Evolutionary conservation across 1,139 yeast species (phyloP).

Genomic region (Spathaspora sp.): DNA sequence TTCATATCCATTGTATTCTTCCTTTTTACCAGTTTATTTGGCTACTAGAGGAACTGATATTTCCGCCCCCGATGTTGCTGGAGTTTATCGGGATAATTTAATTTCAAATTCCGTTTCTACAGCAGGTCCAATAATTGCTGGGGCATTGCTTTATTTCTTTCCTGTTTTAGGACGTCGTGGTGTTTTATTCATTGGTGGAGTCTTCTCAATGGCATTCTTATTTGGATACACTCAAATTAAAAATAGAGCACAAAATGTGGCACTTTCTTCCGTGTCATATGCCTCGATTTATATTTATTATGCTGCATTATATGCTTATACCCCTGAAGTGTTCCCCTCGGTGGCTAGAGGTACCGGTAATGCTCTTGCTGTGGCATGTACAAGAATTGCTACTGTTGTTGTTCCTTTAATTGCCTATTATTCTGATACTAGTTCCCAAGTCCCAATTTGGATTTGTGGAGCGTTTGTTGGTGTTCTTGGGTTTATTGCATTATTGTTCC

Average conservation of each 20-base stretch:
- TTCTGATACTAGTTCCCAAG: slow-evolving; percentile 40
- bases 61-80: slow-evolving; percentile 29
- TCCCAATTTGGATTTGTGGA: slow-evolving; percentile 62
- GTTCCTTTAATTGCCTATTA: slow-evolving; percentile 55
- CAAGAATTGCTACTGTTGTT: slow-evolving; percentile 47
- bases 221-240: slow-evolving; percentile 58
- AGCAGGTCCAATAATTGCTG: slow-evolving; percentile 59
- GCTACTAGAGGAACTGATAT: slow-evolving; percentile 46
- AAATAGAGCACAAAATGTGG: slow-evolving; percentile 51
- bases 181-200: slow-evolving; percentile 52
- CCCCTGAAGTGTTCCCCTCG: slow-evolving; percentile 61
- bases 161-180: slow-evolving; percentile 57
- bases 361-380: slow-evolving; percentile 48
- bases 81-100: slow-evolving; percentile 53
- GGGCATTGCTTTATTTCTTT: slow-evolving; percentile 35
- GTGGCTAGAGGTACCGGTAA: slow-evolving; percentile 56
- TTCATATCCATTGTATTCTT: slow-evolving; percentile 51
- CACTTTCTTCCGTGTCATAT: slow-evolving; percentile 51
- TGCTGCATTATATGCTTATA: slow-evolving; percentile 55
- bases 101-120: slow-evolving; percentile 51
- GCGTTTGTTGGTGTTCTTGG: slow-evolving; percentile 49
- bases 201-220: slow-evolving; percentile 51
- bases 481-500: slow-evolving; percentile 41
- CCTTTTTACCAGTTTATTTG: slow-evolving; percentile 50
- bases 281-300: slow-evolving; percentile 53